Evolutionary conservation across 352 stramenopile genomes (phyloP), one percentile per base, ranked within the genome.

Genomic region (Globisporangium perplexum): DNA sequence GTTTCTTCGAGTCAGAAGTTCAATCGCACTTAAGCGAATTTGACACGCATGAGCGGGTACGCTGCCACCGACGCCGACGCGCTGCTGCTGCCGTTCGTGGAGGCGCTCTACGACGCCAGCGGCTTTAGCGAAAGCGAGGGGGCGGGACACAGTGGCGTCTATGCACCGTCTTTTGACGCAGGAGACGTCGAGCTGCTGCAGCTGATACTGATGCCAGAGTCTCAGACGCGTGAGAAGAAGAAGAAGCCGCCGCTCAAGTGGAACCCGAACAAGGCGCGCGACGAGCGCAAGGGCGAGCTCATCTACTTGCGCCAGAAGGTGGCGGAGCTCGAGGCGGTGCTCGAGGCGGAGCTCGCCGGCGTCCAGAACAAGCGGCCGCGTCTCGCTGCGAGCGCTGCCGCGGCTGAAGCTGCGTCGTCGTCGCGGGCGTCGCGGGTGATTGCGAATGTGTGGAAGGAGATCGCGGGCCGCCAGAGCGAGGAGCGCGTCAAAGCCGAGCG

Each of bases 231-330:
- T n/a, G n/a, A n/a, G n/a, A n/a, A n/a, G n/a, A n/a, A n/a, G n/a
- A 82, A 79, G 62, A 72, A 63, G 10, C 41, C 67, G 6, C 62
- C 67, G 6, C 62, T 66, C 3, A 49, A 33, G 38, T 59, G 71
- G 48, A 70, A 62, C 31, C 48, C 55, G 11, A 62, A 62, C 55
- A 62, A 62, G n/a, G 55, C 55, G n/a, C 55, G 55, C 39, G 15
- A 62, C 43, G 55, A 57, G 35, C 55, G 55, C 47, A 56, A 56
- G 31, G 41, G 42, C 17, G 55, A 62, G 22, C 48, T 62, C 31
- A 62, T 62, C 41, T 62, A 48, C 31, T 12, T 60, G 15, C 54
- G 54, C 24, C 47, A 48, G 36, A 55, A 50, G 12, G 55, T 55
- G 7, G 38, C 23, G 22, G 48, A 56, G 42, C 43, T 62, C 44